These are phyloP conservation scores for Entamoeba histolytica DNA, from an alignment of 208 protist genomes.

Conservation along the genomic window DNA sequence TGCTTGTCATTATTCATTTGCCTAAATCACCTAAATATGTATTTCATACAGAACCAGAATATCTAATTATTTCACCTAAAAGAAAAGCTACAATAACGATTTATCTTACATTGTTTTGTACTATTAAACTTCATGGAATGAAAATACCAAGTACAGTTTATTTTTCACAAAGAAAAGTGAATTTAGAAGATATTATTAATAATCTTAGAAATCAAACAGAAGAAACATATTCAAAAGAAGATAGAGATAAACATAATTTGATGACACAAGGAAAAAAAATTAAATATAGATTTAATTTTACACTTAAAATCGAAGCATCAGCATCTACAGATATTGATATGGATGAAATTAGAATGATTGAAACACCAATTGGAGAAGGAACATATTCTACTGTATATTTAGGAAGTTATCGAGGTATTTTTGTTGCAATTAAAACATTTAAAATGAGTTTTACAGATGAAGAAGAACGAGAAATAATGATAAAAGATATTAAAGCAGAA, in stretches of 20 bases:
- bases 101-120: neutral
- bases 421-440: neutral
- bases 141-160: neutral
- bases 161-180: no score
- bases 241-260: neutral
- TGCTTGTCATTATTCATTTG: neutral
- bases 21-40: neutral
- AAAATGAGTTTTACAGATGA: neutral
- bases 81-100: neutral
- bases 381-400: neutral
- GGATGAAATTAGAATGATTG: neutral
- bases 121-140: neutral
- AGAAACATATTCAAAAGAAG: neutral
- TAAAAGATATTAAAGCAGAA: neutral
- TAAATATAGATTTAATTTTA: neutral
- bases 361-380: neutral
- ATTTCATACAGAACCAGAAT: neutral
- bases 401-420: neutral
- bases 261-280: neutral
- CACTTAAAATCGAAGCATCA: neutral
- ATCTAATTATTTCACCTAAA: neutral
- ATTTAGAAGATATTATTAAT: neutral
- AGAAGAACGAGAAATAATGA: neutral
- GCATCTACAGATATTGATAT: neutral
- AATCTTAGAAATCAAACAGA: neutral